These are phyloP conservation scores for Saccharomycopsis fermentans DNA, from an alignment of 805 yeast species.

Conservation along the genomic window DNA sequence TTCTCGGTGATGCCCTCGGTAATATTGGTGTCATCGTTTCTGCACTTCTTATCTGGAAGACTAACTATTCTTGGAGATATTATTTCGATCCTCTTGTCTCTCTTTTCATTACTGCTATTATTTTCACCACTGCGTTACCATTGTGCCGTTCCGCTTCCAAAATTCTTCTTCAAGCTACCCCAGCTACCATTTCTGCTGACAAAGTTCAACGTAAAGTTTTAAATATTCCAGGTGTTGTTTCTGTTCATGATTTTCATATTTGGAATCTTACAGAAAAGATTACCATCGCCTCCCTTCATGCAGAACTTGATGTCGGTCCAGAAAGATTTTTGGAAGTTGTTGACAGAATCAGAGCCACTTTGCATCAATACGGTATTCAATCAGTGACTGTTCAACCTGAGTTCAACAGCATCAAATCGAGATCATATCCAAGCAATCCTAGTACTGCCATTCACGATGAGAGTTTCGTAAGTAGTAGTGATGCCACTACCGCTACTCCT, in stretches of 20 bases:
- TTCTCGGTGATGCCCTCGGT: conserved; percentile 92
- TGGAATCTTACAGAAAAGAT: conserved; percentile 91
- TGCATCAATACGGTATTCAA: conserved; percentile 80
- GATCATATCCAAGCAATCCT: not conserved
- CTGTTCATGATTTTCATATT: conserved; percentile 91
- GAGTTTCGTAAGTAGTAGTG: not conserved
- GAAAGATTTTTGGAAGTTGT: conserved; percentile 63
- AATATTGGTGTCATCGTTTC: conserved; percentile 86
- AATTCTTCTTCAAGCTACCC: conserved; percentile 87
- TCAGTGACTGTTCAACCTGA: conserved; percentile 97
- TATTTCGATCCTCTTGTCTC: conserved; percentile 84
- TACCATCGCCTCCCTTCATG: conserved; percentile 81
- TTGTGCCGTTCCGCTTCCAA: conserved; percentile 78
- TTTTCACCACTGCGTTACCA: conserved; percentile 86
- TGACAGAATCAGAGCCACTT: conserved; percentile 60
- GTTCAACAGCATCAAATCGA: conserved; percentile 32
- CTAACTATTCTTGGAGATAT: conserved; percentile 79
- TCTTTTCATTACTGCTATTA: conserved; percentile 73
- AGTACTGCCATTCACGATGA: not conserved
- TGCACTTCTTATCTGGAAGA: conserved; percentile 89
- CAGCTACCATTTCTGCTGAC: conserved; percentile 70
- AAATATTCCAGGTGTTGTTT: conserved; percentile 59
- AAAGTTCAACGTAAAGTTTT: conserved; percentile 60
- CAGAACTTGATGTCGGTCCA: conserved; percentile 59
- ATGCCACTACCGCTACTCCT: not conserved